Evolutionary conservation across 768 basidiomycete species (phyloP).

Genomic region (Mycena crocata): DNA sequence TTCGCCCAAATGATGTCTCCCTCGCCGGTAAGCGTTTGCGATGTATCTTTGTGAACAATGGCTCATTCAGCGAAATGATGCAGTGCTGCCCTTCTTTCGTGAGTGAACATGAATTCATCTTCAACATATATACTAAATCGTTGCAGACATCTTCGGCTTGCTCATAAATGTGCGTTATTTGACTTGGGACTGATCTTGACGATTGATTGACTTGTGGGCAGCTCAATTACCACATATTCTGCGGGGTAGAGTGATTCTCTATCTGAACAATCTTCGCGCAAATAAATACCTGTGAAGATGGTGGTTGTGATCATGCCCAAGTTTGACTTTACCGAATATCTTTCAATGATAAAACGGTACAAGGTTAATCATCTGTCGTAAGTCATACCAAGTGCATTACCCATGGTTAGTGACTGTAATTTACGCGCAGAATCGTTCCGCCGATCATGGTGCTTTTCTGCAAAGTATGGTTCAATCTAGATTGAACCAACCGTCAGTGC

Average conservation of each 20-base stretch:
- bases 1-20: too few species aligned
- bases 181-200: too few species aligned
- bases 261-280: neutral
- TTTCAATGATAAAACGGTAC: slow-evolving; percentile 44
- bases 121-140: too few species aligned
- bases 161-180: too few species aligned
- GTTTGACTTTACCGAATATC: slow-evolving; percentile 51
- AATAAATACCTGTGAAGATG: slow-evolving; percentile 36
- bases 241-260: neutral
- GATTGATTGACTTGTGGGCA: too few species aligned
- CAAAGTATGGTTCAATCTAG: slow-evolving; percentile 30
- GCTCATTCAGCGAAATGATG: too few species aligned
- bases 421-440: slow-evolving; percentile 46
- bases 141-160: too few species aligned
- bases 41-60: too few species aligned
- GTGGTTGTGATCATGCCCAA: slow-evolving; percentile 52
- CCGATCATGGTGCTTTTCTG: slow-evolving; percentile 53
- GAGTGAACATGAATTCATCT: too few species aligned
- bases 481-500: neutral
- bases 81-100: too few species aligned
- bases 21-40: too few species aligned
- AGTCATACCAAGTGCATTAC: slow-evolving; percentile 21
- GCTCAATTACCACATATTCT: slow-evolving; percentile 8
- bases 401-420: too few species aligned
- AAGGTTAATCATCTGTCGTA: slow-evolving; percentile 55